Conservation (phyloP, 1,139 yeast species). For the Yamadazyma membranifaciens region DNA sequence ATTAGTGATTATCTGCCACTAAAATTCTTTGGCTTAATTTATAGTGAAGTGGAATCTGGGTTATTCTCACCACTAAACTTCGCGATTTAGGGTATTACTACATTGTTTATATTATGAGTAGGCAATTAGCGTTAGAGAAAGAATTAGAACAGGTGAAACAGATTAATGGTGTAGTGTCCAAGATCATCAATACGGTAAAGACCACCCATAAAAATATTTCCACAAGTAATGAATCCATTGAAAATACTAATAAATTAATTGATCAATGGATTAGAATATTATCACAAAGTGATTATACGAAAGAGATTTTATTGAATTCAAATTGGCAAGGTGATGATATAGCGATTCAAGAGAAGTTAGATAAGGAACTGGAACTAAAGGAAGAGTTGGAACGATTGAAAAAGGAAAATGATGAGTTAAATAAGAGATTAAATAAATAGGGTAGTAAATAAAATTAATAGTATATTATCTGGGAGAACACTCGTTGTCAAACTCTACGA, state of each 20-base stretch:
- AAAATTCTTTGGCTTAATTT: too few relatives aligned
- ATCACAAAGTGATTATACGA: constrained; percentile 46
- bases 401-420: constrained; percentile 28
- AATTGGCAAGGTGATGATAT: constrained; percentile 35
- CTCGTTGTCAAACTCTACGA: not conserved
- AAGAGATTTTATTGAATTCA: constrained; percentile 31
- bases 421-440: constrained; percentile 22
- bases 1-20: too few relatives aligned
- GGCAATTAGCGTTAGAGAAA: constrained; percentile 33
- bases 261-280: constrained; percentile 47
- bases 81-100: not conserved
- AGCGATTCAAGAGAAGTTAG: constrained; percentile 18
- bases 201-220: constrained; percentile 27
- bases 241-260: constrained; percentile 36
- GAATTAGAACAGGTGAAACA: constrained; percentile 36
- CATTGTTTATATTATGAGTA: constrained; percentile 13
- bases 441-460: constrained; percentile 8
- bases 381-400: constrained; percentile 25
- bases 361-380: constrained; percentile 24
- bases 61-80: too few relatives aligned
- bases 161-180: constrained; percentile 31
- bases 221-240: constrained; percentile 32
- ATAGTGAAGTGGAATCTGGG: too few relatives aligned
- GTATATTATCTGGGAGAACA: constrained; percentile 7
- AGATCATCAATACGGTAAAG: constrained; percentile 28